Percentiles rank a stretch among this genome's conserved stretches.
Conservation (phyloP, 345 rosid species). For the Lepidium sativum region DNA sequence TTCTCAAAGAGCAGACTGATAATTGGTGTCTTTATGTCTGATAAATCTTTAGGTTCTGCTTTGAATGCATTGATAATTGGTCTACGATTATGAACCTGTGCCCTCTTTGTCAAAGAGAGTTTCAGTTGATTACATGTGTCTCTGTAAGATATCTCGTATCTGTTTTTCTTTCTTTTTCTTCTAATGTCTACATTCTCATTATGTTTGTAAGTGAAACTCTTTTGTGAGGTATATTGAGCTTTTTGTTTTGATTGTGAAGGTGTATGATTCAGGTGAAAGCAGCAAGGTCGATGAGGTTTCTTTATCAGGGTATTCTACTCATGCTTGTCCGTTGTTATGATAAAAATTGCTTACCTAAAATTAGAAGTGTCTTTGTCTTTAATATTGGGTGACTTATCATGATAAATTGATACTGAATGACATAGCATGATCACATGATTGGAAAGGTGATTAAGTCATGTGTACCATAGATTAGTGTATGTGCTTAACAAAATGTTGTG, state of each 20-base stretch:
- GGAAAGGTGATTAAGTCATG: background rate
- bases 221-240: constrained; percentile 13
- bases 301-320: constrained; percentile 49
- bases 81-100: constrained; percentile 92
- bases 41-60: constrained; percentile 68
- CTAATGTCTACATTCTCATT: background rate
- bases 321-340: background rate
- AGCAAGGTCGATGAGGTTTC: constrained; percentile 65
- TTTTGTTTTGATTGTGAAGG: constrained; percentile 45
- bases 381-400: background rate
- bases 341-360: background rate
- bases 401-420: background rate
- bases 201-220: background rate
- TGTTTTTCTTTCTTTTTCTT: background rate
- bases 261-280: constrained; percentile 76
- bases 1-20: background rate
- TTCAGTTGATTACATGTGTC: constrained; percentile 91
- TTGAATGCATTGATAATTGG: constrained; percentile 98
- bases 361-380: background rate
- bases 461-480: background rate
- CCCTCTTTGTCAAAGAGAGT: constrained; percentile 96
- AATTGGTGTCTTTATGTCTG: constrained; percentile 14
- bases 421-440: background rate
- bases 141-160: constrained; percentile 52
- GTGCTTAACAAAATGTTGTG: background rate